Evolutionary conservation across 495 filamentous ascomycete genomes (phyloP), one percentile per base, ranked within the genome.

Genomic region (Apodospora peruviana): DNA sequence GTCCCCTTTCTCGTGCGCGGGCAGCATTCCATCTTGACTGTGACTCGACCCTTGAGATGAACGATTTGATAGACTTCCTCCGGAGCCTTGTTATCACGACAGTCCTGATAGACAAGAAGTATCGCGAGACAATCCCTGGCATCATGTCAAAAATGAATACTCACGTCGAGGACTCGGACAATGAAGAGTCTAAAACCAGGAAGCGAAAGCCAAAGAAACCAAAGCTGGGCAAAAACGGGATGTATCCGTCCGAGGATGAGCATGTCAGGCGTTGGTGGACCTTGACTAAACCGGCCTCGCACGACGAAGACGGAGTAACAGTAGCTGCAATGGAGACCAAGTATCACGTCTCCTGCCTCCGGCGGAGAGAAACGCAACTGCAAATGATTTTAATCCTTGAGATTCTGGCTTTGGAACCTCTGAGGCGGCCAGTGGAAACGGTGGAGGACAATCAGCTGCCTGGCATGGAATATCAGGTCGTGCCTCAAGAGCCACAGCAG

Each of bases 341-440:
- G 68, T 78, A 59, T 49, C 77, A 84, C 40, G 65, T 87, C 25
- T 77, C 81, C 5, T 81, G 83, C 47, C 61, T 94, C 39, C 78
- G 88, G 41, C 68, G 81, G 19, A 79, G 86, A 41, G 86, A 96
- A 66, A 94, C 89, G 0, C 86, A 96, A 55, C 65, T 96, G 19
- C 93, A 98, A 61, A 86, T 95, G 55, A 88, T 97, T 16, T 63
- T 98, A 21, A 85, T 95, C 36, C 72, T 98, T 9, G 93, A 98
- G 63, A 85, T 90, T 24, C 76, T 96, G 23, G 84, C 88, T 12
- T 68, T 97, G 29, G 85, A 90, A 53, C 72, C 75, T 4, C 52
- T 71, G 14, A 61, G 65, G 34, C 64, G 70, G 49, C 46, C 65
- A 2, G 50, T 69, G 19, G 64, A 66, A 17, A 60, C 70, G 14